Conservation (phyloP, 202 grass and related monocot genomes). For the Schoenoplectus tabernaemontani region DNA sequence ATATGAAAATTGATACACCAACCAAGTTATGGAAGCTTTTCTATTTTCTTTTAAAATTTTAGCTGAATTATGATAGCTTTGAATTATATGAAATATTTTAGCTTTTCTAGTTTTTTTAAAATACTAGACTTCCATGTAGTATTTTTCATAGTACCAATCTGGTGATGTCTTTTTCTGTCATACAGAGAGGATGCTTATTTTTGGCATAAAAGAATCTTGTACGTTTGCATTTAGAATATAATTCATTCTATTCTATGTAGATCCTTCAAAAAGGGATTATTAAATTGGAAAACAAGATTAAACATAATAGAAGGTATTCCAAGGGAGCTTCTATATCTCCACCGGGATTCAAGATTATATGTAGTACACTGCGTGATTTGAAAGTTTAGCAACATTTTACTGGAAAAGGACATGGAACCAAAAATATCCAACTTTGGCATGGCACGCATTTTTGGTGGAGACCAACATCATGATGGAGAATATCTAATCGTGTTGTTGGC, state of each 20-base stretch:
- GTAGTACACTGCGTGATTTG: constrained; percentile 73
- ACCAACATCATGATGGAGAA: constrained; percentile 77
- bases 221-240: background rate
- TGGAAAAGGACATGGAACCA: constrained; percentile 66
- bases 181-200: background rate
- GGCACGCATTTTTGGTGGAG: constrained; percentile 67
- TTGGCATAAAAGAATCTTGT: background rate
- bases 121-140: too few species aligned
- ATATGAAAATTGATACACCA: too few species aligned
- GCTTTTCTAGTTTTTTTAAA: too few species aligned
- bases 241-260: constrained; percentile 26
- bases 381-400: constrained; percentile 81
- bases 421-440: constrained; percentile 91
- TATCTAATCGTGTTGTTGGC: constrained; percentile 62
- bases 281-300: constrained; percentile 68
- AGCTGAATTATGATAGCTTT: too few species aligned
- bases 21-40: too few species aligned
- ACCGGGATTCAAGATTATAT: constrained; percentile 62
- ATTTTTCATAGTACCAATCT: background rate
- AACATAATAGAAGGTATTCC: constrained; percentile 78
- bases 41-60: too few species aligned
- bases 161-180: background rate
- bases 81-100: too few species aligned
- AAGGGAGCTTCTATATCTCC: constrained; percentile 78
- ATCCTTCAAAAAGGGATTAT: constrained; percentile 44